Conservation (phyloP, 2,329 filamentous ascomycete genomes). For the Waltergamsia citrina region DNA sequence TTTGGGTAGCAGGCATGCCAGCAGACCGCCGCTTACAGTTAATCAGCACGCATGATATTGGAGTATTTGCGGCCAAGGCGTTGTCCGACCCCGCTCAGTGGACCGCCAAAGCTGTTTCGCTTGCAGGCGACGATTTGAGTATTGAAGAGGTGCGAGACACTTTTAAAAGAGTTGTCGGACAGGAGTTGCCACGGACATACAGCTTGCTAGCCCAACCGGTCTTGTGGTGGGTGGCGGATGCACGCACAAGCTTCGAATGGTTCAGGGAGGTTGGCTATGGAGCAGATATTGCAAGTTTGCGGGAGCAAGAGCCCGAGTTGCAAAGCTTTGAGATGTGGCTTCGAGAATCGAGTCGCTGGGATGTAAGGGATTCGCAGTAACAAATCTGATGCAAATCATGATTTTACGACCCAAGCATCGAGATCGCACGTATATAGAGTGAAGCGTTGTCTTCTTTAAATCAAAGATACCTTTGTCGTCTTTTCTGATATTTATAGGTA, state of each 20-base stretch:
- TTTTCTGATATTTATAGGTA: no score
- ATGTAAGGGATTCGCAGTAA: no score
- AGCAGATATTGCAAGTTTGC: conserved; percentile 5
- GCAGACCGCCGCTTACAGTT: conserved; percentile 13
- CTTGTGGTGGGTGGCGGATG: conserved; percentile 9
- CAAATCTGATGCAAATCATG: no score
- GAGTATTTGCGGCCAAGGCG: conserved; percentile 10
- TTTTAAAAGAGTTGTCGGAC: not conserved
- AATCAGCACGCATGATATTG: conserved; percentile 15
- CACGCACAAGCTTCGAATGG: conserved; percentile 10
- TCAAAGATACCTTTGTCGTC: no score
- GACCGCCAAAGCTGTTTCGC: conserved; percentile 7
- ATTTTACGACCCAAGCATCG: no score
- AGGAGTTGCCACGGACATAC: conserved; percentile 5
- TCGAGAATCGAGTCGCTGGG: conserved; percentile 11
- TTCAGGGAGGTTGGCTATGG: conserved; percentile 7
- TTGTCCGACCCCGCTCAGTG: conserved; percentile 8
- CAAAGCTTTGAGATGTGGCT: conserved; percentile 11
- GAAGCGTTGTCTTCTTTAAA: no score
- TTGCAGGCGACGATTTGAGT: conserved; percentile 9
- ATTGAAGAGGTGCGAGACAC: conserved; percentile 5
- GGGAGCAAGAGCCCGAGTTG: conserved; percentile 5
- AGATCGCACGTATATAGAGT: no score
- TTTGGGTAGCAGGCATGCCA: conserved; percentile 14
- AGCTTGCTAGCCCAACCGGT: conserved; percentile 6